Conservation (phyloP, 139 green algal genomes). For the Tetradesmus obliquus region DNA sequence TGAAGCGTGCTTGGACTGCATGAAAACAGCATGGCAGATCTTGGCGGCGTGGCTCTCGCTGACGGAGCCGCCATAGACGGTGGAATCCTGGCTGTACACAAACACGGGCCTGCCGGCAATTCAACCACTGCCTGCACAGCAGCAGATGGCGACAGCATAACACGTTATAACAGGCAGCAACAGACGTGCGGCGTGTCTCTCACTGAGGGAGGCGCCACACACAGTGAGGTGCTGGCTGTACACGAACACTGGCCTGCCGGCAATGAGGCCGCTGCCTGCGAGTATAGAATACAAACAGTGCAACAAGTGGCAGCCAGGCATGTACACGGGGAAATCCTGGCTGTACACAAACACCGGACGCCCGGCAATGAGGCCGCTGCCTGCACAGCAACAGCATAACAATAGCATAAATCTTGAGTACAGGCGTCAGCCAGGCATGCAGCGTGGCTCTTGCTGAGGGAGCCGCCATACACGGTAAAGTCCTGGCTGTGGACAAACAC, state of each 20-base stretch:
- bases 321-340: slow-evolving; percentile 68
- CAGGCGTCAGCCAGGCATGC: slow-evolving; percentile 41
- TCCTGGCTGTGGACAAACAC: slow-evolving; percentile 72
- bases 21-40: slow-evolving; percentile 53
- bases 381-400: background rate
- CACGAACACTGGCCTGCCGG: slow-evolving; percentile 63
- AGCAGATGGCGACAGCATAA: too few species aligned
- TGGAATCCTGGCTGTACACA: slow-evolving; percentile 76
- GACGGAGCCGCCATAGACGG: slow-evolving; percentile 55
- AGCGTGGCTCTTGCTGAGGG: slow-evolving; percentile 64
- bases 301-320: too few species aligned
- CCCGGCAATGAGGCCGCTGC: slow-evolving; percentile 59
- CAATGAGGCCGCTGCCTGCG: slow-evolving; percentile 56
- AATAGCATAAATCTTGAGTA: too few species aligned
- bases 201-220: slow-evolving; percentile 68
- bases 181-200: slow-evolving; percentile 60
- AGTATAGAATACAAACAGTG: too few species aligned
- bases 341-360: slow-evolving; percentile 58
- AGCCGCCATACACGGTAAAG: slow-evolving; percentile 79
- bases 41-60: slow-evolving; percentile 73
- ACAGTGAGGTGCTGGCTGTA: slow-evolving; percentile 79
- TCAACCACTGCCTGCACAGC: slow-evolving; percentile 41
- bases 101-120: slow-evolving; percentile 67
- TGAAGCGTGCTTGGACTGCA: background rate
- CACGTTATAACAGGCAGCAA: slow-evolving; percentile 40